Evolutionary conservation across 352 stramenopile genomes (phyloP), one percentile per base, ranked within the genome.

Genomic region (Pythium biforme): DNA sequence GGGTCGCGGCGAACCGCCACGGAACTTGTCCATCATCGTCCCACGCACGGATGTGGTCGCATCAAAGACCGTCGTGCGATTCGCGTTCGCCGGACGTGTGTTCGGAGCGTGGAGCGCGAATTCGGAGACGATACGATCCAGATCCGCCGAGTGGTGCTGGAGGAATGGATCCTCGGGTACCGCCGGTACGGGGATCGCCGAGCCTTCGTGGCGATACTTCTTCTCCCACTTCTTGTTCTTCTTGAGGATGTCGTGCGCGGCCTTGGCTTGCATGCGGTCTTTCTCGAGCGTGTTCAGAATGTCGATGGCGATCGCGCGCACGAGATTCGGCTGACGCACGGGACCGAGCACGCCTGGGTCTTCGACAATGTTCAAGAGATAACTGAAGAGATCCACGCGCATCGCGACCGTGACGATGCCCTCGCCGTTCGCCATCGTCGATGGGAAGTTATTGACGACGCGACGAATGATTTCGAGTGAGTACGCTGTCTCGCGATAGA

Each of bases 161-260:
- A 94, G 66, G 65, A 91, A 94, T 25, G 84, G 84, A 20, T 94
- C 84, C 64, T 94, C 82, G 0, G 76, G 59, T 5, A 48, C 57
- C 0, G 41, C 55, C 6, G 59, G 63, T 1, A 43, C 41, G 1
- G 55, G 54, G 20, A 69, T 69, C 17, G 55, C 25, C 15, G 51
- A 49, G 27, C 41, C 58, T 64, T 75, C 68, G 40, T 75, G 63
- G 14, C 68, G 77, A 57, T 84, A 92, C 51, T 79, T 88, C 64
- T 95, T 95, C 55, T 90, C 79, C 86, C 86, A 95, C 51, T 92
- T 92, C 55, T 93, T 95, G 73, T 94, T 74, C 59, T 92, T 95
- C 57, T 93, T 95, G 19, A 95, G 50, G 37, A 94, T 83, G 52
- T 93, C 77, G 40, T 92, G 85, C 0, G 86, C 86, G 0, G 79